Conservation (phyloP, 2,329 filamentous ascomycete species). For the Sclerotinia borealis region DNA sequence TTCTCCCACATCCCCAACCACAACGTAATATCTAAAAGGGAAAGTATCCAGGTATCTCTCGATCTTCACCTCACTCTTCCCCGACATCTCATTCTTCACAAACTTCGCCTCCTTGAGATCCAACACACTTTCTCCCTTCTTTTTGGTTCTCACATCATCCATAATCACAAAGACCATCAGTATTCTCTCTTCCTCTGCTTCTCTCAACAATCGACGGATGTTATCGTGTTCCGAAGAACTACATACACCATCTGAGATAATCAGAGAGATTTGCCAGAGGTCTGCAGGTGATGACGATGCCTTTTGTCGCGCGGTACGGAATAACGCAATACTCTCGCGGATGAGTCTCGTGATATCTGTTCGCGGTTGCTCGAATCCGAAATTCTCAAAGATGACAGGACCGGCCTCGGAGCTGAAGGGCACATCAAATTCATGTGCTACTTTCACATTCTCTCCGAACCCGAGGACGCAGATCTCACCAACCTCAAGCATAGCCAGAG, state of each 20-base stretch:
- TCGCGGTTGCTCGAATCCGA: conserved; percentile 76
- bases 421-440: conserved; percentile 78
- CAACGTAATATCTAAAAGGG: conserved; percentile 93
- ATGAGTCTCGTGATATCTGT: conserved; percentile 83
- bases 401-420: conserved; percentile 79
- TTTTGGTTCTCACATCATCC: conserved; percentile 53
- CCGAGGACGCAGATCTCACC: conserved; percentile 89
- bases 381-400: conserved; percentile 75
- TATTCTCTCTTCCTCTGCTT: conserved; percentile 87
- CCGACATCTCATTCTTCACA: conserved; percentile 52
- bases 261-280: conserved; percentile 90
- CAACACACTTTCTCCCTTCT: conserved; percentile 63
- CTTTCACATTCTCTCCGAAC: conserved; percentile 77
- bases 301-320: conserved; percentile 63
- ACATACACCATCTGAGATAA: conserved; percentile 90
- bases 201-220: conserved; percentile 74
- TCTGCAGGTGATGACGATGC: conserved; percentile 52
- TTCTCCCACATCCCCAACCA: conserved; percentile 88
- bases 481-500: conserved; percentile 85
- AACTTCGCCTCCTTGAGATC: conserved; percentile 87
- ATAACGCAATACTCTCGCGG: conserved; percentile 69
- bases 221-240: conserved; percentile 73
- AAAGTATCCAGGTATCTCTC: conserved; percentile 92
- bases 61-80: conserved; percentile 65
- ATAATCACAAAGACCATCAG: conserved; percentile 99